These are phyloP conservation scores for Beauveria scarabaeidicola DNA, from an alignment of 2,329 filamentous ascomycete species.

Conservation along the genomic window DNA sequence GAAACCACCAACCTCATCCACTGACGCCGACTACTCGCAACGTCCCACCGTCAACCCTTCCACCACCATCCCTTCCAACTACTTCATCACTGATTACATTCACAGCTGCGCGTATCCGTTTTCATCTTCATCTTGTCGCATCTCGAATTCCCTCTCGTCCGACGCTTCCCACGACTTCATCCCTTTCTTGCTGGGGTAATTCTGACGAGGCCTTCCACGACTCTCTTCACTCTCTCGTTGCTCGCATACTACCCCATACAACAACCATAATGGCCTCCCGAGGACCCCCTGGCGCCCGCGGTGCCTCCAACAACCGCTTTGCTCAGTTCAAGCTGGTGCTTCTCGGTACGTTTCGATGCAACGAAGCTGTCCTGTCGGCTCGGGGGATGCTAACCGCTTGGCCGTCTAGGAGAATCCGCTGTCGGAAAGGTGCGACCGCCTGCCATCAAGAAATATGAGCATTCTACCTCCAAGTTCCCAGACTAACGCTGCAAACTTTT, in stretches of 20 bases:
- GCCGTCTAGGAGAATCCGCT: slow-evolving; percentile 76
- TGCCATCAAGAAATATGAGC: not conserved
- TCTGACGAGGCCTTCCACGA: not conserved
- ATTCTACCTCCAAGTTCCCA: slow-evolving; percentile 5
- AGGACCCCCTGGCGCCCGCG: slow-evolving; percentile 54
- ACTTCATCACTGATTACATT: not conserved
- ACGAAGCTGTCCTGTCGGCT: not conserved
- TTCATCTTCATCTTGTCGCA: not conserved
- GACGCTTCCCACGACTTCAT: not conserved
- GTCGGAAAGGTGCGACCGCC: slow-evolving; percentile 76
- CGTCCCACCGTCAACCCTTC: slow-evolving; percentile 9
- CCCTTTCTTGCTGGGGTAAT: not conserved
- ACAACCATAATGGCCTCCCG: slow-evolving; percentile 70
- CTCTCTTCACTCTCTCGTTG: slow-evolving; percentile 15
- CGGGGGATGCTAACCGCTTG: slow-evolving; percentile 28
- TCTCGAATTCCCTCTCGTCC: not conserved
- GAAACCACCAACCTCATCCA: slow-evolving; percentile 6
- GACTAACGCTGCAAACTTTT: slow-evolving; percentile 17
- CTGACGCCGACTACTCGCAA: slow-evolving; percentile 1
- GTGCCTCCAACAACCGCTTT: slow-evolving; percentile 71
- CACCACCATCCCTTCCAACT: not conserved
- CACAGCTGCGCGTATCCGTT: not conserved
- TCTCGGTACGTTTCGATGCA: slow-evolving; percentile 57
- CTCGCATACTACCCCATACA: slow-evolving; percentile 16
- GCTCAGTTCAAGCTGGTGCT: slow-evolving; percentile 99